Evolutionary conservation across 257 asterid genomes (phyloP).

Genomic region (Anisodus tanguticus): DNA sequence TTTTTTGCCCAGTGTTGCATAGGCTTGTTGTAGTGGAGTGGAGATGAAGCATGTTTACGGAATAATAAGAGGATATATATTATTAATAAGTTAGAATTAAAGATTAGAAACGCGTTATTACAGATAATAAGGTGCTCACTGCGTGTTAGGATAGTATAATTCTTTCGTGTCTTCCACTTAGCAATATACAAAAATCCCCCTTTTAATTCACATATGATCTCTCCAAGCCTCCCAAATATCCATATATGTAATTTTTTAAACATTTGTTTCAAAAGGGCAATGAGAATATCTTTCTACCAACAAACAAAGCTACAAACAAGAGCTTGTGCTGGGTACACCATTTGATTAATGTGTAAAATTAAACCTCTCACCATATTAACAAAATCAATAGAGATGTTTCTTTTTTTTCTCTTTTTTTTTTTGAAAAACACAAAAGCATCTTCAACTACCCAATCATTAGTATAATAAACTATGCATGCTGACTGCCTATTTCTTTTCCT

Average conservation of each 20-base stretch:
- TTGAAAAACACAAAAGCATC: conserved; percentile 37
- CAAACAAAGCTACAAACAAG: conserved; percentile 38
- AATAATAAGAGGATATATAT: not conserved
- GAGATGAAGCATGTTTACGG: not conserved
- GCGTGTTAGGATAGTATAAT: conserved; percentile 2
- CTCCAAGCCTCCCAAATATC: not conserved
- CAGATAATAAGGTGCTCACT: conserved; percentile 38
- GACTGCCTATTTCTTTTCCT: conserved; percentile 21
- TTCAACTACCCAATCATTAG: conserved; percentile 59
- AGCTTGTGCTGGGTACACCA: conserved; percentile 32
- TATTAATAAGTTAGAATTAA: not conserved
- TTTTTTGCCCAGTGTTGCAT: not conserved
- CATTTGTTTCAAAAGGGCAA: conserved; percentile 23
- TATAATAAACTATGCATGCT: conserved; percentile 28
- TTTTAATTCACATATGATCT: not conserved
- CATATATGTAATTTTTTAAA: not conserved
- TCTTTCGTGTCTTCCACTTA: conserved; percentile 50
- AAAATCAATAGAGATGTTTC: conserved; percentile 29
- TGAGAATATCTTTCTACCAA: conserved; percentile 40
- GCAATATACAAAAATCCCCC: not conserved
- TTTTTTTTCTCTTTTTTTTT: not conserved
- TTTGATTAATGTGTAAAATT: not conserved
- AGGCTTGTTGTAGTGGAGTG: not conserved
- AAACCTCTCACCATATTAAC: conserved; percentile 19
- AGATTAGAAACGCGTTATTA: conserved; percentile 43